Evolutionary conservation across 768 basidiomycete species (phyloP).

Genomic region (Tylopilus sp.): DNA sequence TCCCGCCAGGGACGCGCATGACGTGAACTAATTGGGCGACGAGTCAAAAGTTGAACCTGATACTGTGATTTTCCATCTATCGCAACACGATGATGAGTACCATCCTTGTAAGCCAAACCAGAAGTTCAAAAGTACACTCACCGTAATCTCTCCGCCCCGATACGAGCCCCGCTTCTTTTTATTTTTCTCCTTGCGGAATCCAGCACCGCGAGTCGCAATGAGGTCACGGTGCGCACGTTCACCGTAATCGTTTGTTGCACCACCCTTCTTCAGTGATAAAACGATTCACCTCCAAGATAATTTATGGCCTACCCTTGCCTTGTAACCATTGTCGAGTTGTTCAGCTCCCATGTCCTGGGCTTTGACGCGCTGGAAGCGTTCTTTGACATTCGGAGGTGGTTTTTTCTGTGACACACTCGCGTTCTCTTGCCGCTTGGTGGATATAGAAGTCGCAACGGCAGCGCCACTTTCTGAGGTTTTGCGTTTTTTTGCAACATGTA

Average conservation of each 20-base stretch:
- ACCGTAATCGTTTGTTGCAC: constrained; percentile 78
- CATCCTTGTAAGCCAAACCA: neutral
- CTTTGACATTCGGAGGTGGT: constrained; percentile 41
- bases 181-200: constrained; percentile 98
- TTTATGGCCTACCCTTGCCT: constrained; percentile 58
- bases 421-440: constrained; percentile 7
- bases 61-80: constrained; percentile 80
- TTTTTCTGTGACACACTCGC: constrained; percentile 2
- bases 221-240: constrained; percentile 81
- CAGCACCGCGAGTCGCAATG: constrained; percentile 89
- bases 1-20: neutral
- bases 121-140: constrained; percentile 34
- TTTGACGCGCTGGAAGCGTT: constrained; percentile 81
- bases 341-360: constrained; percentile 47
- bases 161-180: constrained; percentile 98
- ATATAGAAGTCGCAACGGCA: constrained; percentile 45
- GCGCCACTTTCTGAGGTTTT: constrained; percentile 50
- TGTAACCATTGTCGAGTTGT: constrained; percentile 70
- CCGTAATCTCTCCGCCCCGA: constrained; percentile 92
- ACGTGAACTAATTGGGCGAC: neutral
- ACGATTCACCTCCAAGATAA: neutral
- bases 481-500: constrained; percentile 56
- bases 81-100: neutral
- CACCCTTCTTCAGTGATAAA: constrained; percentile 44
- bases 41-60: constrained; percentile 65